Percentiles rank a stretch among this genome's conserved stretches.
phyloP scores from a whole-genome alignment of 1,139 yeast genomes.

The Candida tetrigidarum region DNA sequence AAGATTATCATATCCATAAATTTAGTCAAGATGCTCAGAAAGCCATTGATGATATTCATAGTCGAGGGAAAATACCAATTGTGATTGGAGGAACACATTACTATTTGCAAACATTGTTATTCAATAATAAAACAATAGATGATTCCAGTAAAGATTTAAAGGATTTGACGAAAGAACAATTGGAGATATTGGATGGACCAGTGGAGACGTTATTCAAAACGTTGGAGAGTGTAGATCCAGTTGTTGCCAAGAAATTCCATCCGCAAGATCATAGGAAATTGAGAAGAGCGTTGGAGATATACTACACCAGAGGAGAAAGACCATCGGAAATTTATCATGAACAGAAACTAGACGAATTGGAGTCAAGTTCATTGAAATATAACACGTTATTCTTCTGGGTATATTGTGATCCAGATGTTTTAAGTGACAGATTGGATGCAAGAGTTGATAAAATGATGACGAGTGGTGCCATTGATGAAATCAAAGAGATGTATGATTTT shows the following conservation, averaged over 20 bases:
- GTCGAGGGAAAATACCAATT: conserved; percentile 77
- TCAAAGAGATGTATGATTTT: conserved; percentile 55
- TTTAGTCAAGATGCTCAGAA: conserved; percentile 72
- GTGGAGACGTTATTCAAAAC: conserved; percentile 51
- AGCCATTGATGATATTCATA: conserved; percentile 67
- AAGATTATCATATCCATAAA: conserved; percentile 82
- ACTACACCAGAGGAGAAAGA: conserved; percentile 61
- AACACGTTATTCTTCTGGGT: conserved; percentile 84
- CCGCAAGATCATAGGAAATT: conserved; percentile 87
- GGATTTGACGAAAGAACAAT: conserved; percentile 45
- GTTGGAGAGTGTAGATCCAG: conserved; percentile 65
- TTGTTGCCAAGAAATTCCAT: conserved; percentile 80
- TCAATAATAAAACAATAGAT: conserved; percentile 60
- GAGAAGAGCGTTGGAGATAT: conserved; percentile 81
- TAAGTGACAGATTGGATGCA: conserved; percentile 67
- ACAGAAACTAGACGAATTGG: conserved; percentile 54
- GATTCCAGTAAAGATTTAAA: conserved; percentile 6
- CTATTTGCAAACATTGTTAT: conserved; percentile 77
- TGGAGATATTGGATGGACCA: conserved; percentile 57
- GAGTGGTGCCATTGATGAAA: conserved; percentile 70
- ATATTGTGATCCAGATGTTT: conserved; percentile 63
- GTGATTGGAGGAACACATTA: conserved; percentile 97
- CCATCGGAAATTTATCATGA: conserved; percentile 73
- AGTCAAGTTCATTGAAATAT: conserved; percentile 57
- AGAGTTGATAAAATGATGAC: conserved; percentile 86